Conservation (phyloP, 2,329 filamentous ascomycete genomes). For the Epichloe typhina region DNA sequence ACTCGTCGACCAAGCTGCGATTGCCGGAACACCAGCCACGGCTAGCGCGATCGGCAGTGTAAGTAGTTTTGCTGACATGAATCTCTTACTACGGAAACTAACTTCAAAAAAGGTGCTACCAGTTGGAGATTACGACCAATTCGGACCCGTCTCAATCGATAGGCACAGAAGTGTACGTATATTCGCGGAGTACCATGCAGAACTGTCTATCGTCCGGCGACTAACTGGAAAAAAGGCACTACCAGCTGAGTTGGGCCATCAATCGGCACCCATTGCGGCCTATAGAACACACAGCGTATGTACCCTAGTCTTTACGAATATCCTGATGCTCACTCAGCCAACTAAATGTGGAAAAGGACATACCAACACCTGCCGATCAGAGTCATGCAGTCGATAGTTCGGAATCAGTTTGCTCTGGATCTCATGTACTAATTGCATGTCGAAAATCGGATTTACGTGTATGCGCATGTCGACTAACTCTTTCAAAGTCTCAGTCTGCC, state of each 20-base stretch:
- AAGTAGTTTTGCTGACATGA: slow-evolving; percentile 1
- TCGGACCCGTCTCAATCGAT: background rate
- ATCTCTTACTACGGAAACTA: slow-evolving; percentile 3
- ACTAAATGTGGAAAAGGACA: slow-evolving; percentile 1
- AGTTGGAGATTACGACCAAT: background rate
- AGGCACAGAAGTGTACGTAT: background rate
- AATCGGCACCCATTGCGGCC: background rate
- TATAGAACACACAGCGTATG: background rate
- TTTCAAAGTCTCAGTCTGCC: background rate
- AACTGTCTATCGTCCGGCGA: background rate
- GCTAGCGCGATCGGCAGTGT: slow-evolving; percentile 3
- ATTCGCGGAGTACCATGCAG: background rate
- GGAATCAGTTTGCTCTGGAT: background rate
- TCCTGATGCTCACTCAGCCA: background rate
- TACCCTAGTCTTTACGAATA: background rate
- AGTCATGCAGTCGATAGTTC: background rate
- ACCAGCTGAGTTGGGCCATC: background rate
- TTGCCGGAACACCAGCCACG: background rate
- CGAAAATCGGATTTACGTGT: background rate
- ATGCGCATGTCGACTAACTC: background rate
- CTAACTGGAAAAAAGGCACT: slow-evolving; percentile 8
- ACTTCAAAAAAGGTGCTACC: slow-evolving; percentile 8
- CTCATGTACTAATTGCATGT: background rate
- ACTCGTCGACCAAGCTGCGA: background rate
- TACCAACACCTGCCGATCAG: background rate